A percentile compares a stretch with the other conserved stretches of the same genome.
Evolutionary conservation across 306 rosid species (phyloP).

Genomic region (Pterocarpus macrocarpus): DNA sequence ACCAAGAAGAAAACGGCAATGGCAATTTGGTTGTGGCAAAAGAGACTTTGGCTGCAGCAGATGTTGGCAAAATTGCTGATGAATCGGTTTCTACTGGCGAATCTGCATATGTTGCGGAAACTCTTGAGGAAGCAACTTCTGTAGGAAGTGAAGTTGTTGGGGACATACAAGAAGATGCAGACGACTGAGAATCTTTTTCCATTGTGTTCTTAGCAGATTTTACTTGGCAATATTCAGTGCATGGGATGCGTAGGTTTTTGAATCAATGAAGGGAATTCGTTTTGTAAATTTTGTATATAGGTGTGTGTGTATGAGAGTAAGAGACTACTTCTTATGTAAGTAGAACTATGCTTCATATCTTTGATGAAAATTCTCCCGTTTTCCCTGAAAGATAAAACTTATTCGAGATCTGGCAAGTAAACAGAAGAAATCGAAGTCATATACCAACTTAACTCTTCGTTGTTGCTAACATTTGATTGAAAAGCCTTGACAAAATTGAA

Average conservation of each 20-base stretch:
- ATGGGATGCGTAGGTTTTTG: conserved; percentile 12
- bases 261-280: not conserved
- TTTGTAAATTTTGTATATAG: conserved; percentile 13
- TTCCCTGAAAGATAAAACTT: not conserved
- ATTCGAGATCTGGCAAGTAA: not conserved
- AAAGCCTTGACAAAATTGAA: no score
- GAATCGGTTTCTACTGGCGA: conserved; percentile 10
- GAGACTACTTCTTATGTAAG: no score
- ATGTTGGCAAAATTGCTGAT: conserved; percentile 26
- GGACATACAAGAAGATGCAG: conserved; percentile 33
- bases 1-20: conserved; percentile 45
- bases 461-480: no score
- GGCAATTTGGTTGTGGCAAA: conserved; percentile 33
- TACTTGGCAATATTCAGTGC: not conserved
- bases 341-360: not conserved
- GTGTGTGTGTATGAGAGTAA: not conserved
- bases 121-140: conserved; percentile 33
- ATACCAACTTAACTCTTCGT: no score
- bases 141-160: conserved; percentile 26
- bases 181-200: conserved; percentile 26
- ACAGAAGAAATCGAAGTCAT: no score
- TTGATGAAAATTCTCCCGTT: not conserved
- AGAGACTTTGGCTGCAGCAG: conserved; percentile 40
- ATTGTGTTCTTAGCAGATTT: conserved; percentile 4
- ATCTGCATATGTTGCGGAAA: not conserved